Evolutionary conservation across 2,329 filamentous ascomycete species (phyloP), one percentile per base, ranked within the genome.

Genomic region (Scedosporium minutisporum): DNA sequence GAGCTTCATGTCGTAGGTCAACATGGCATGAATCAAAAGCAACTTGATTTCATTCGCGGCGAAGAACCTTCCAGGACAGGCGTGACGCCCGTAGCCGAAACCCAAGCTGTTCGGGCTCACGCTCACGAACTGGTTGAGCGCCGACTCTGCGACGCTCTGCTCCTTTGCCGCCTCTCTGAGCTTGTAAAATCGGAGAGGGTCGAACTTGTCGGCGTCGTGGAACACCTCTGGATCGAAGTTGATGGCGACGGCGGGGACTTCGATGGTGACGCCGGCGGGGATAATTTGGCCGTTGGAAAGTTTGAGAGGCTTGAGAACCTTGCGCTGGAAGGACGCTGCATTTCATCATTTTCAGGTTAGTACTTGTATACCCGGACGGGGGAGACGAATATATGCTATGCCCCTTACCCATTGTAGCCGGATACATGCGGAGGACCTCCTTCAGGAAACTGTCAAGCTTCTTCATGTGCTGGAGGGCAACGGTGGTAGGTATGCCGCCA

Each of bases 1-100:
- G 16, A 74, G 68, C 60, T 65, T 66, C 60, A 75, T 64, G 23
- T 79, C 76, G 65, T 78, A 78, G 29, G 71, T 74, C 0, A 78
- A 74, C 53, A 79, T 65, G 3, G 76, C 68, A 57, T 75, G 68
- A 1, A 75, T 73, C 14, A 80, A 65, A 18, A 79, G 73, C 65
- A 78, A 68, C 68, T 80, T 79, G 69, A 79, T 76, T 70, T 79
- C 75, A 65, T 77, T 74, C 25, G 70, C 70, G 9, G 77, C 77
- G 65, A 79, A 78, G 72, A 79, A 79, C 0, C 77, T 72, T 0
- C 77, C 77, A 0, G 75, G 76, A 62, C 75, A 77, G 4, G 75
- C 75, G 64, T 76, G 73, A n/a, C 71, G 70, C 4, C 75, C 75
- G 1, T 73, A 72, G 1, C 75, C 75, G 62, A 76, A 77, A 18